Percentiles rank a stretch among this genome's conserved stretches.
Conservation (phyloP, 2,329 filamentous ascomycete species). For the Fusarium tricinctum region DNA sequence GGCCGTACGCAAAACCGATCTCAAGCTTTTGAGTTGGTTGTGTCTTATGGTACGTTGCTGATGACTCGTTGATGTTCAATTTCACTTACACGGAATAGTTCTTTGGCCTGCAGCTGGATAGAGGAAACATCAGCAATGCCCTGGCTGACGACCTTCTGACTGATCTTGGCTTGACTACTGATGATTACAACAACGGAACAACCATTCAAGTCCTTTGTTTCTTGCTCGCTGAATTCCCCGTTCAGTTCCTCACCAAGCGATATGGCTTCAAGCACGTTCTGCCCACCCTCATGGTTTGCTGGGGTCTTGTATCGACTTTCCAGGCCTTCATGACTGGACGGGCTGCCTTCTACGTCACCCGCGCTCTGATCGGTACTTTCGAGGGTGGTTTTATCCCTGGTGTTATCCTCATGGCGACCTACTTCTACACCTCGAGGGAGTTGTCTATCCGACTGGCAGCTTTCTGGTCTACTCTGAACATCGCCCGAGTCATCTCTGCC, state of each 20-base stretch:
- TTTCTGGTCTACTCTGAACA: conserved; percentile 73
- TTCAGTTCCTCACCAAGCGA: conserved; percentile 69
- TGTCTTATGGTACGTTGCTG: conserved; percentile 57
- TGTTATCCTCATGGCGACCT: conserved; percentile 75
- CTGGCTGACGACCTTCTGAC: conserved; percentile 72
- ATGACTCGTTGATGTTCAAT: not conserved
- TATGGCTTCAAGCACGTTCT: conserved; percentile 70
- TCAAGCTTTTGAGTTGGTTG: conserved; percentile 58
- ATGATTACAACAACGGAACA: conserved; percentile 71
- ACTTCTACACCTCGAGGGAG: conserved; percentile 79
- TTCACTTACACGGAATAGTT: conserved; percentile 57
- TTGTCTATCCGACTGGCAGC: conserved; percentile 75
- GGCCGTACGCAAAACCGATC: conserved; percentile 67
- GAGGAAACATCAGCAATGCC: conserved; percentile 74
- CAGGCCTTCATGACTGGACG: conserved; percentile 66
- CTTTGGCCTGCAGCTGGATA: conserved; percentile 73
- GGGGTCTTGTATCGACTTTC: conserved; percentile 61
- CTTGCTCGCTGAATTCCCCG: conserved; percentile 69
- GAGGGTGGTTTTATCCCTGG: conserved; percentile 72
- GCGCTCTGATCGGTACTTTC: conserved; percentile 66
- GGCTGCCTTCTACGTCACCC: conserved; percentile 63
- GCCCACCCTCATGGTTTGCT: conserved; percentile 66
- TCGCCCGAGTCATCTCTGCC: conserved; percentile 63
- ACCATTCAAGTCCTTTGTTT: conserved; percentile 70
- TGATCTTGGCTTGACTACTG: conserved; percentile 63